phyloP scores from a whole-genome alignment of 1,139 yeast species.

The Yueomyces sp. region DNA sequence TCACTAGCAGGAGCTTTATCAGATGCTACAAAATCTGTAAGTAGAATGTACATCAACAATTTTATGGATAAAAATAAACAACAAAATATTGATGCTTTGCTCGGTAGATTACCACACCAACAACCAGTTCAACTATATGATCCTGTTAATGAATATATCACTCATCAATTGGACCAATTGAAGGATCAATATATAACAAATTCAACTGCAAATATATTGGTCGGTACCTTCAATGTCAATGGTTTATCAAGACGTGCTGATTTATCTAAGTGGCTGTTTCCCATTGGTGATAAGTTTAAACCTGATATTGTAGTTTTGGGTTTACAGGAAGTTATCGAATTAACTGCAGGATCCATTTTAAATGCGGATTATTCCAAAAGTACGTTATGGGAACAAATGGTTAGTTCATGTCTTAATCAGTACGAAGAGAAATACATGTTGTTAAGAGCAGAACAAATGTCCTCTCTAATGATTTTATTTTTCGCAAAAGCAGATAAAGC shows the following conservation, averaged over 20 bases:
- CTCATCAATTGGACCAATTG: constrained; percentile 39
- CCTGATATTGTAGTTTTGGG: constrained; percentile 76
- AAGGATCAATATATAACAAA: constrained; percentile 48
- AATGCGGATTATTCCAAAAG: constrained; percentile 58
- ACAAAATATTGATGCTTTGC: constrained; percentile 66
- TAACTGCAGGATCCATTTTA: constrained; percentile 73
- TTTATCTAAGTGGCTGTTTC: constrained; percentile 72
- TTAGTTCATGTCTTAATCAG: constrained; percentile 44
- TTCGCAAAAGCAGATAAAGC: constrained; percentile 48
- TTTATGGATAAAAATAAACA: constrained; percentile 89
- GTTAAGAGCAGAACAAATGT: constrained; percentile 75
- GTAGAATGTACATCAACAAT: constrained; percentile 89
- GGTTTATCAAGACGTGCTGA: constrained; percentile 51
- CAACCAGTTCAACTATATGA: constrained; percentile 64
- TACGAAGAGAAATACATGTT: constrained; percentile 42
- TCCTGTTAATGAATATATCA: constrained; percentile 77
- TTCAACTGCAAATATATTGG: constrained; percentile 49
- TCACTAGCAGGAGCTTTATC: constrained; percentile 91
- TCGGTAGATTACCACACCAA: constrained; percentile 72
- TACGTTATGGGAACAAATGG: constrained; percentile 47
- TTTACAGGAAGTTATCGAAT: constrained; percentile 82
- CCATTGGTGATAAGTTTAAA: constrained; percentile 38
- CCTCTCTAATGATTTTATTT: constrained; percentile 64
- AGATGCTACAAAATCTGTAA: constrained; percentile 91
- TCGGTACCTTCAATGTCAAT: constrained; percentile 82